Evolutionary conservation across 2,329 filamentous ascomycete genomes (phyloP).

Genomic region (Stagonosporopsis chrysanthemi): DNA sequence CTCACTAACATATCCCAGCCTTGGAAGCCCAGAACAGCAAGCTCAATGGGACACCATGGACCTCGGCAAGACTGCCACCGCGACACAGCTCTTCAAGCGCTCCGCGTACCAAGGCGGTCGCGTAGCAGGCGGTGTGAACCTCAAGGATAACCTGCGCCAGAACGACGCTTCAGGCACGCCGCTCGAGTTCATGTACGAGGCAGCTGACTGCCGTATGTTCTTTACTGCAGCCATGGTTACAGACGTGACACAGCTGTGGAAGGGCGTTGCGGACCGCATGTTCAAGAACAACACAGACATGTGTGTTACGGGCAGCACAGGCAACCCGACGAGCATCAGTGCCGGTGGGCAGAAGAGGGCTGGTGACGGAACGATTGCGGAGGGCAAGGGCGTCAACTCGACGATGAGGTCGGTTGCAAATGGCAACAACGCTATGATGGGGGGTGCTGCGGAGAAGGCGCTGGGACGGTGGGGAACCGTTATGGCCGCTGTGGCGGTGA

Average conservation of each 20-base stretch:
- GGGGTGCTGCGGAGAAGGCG: slow-evolving; percentile 1
- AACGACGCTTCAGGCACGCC: slow-evolving; percentile 49
- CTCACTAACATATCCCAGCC: slow-evolving; percentile 17
- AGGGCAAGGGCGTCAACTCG: slow-evolving; percentile 2
- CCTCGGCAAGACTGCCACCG: slow-evolving; percentile 43
- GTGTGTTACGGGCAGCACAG: slow-evolving; percentile 44
- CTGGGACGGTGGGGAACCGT: slow-evolving; percentile 1
- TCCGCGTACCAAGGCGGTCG: slow-evolving; percentile 34
- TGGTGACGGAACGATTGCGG: slow-evolving; percentile 30
- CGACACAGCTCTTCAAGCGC: slow-evolving; percentile 44
- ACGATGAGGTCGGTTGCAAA: slow-evolving; percentile 5
- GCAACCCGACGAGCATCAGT: slow-evolving; percentile 38
- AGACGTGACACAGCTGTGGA: slow-evolving; percentile 50
- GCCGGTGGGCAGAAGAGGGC: slow-evolving; percentile 43
- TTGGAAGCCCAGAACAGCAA: slow-evolving; percentile 41
- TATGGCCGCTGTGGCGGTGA: slow-evolving; percentile 2
- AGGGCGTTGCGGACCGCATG: slow-evolving; percentile 46
- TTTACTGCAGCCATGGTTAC: slow-evolving; percentile 48
- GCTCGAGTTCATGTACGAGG: slow-evolving; percentile 53
- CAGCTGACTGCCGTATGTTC: slow-evolving; percentile 52
- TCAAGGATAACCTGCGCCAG: slow-evolving; percentile 49
- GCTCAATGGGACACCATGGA: slow-evolving; percentile 38
- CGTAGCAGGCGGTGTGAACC: slow-evolving; percentile 44
- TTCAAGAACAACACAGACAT: slow-evolving; percentile 37
- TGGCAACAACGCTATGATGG: neutral